Evolutionary conservation across 2,329 filamentous ascomycete genomes (phyloP).

Genomic region (Ceratocystiopsis brevicomis): DNA sequence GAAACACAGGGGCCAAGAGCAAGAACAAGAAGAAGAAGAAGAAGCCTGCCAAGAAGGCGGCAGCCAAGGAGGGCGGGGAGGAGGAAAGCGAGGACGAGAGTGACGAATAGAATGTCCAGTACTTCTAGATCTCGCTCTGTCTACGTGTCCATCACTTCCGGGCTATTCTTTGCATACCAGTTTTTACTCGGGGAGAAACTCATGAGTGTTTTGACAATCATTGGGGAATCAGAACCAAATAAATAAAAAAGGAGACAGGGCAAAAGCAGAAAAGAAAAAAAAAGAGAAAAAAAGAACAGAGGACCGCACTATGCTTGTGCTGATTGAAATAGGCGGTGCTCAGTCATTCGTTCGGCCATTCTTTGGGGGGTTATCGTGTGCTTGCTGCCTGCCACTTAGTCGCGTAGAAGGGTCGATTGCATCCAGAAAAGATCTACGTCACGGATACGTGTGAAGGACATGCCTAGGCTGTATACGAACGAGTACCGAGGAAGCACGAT

Average conservation of each 20-base stretch:
- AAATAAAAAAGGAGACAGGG: neutral
- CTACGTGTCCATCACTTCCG: neutral
- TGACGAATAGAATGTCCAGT: conserved; percentile 16
- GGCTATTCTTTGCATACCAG: no score
- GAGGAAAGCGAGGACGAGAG: conserved; percentile 16
- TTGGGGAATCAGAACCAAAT: conserved; percentile 1
- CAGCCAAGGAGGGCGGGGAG: conserved; percentile 10
- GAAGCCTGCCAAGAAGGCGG: conserved; percentile 29
- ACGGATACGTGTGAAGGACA: no score
- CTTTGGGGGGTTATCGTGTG: no score
- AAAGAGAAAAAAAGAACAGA: neutral
- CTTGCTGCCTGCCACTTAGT: no score
- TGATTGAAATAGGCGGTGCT: no score
- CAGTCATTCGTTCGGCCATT: no score
- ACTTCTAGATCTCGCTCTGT: neutral
- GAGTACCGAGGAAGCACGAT: no score
- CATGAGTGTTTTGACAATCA: no score
- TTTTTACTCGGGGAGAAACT: neutral
- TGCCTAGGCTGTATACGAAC: no score
- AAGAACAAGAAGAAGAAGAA: conserved; percentile 80
- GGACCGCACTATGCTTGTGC: no score
- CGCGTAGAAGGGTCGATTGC: no score
- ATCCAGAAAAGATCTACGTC: no score
- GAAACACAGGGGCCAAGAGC: conserved; percentile 68
- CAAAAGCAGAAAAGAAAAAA: neutral